phyloP scores from a whole-genome alignment of 306 rosid genomes.

The Lathyrus tuberosus region DNA sequence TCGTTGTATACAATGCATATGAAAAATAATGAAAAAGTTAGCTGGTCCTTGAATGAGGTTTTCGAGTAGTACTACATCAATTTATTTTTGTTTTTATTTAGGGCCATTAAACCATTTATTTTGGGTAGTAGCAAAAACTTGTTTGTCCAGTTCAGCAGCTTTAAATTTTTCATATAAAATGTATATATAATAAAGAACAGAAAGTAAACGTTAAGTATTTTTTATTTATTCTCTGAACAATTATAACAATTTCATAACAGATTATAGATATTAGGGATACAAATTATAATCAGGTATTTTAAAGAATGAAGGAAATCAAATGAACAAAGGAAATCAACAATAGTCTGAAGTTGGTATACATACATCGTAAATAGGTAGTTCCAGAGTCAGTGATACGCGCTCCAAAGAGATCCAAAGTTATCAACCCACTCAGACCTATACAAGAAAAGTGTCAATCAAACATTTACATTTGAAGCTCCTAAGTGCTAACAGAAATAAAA shows the following conservation, averaged over 20 bases:
- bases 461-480: conserved; percentile 11
- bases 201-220: neutral
- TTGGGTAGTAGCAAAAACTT: neutral
- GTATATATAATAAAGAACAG: conserved; percentile 7
- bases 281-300: neutral
- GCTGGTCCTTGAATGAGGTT: conserved; percentile 17
- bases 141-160: conserved; percentile 21
- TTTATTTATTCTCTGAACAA: conserved; percentile 9
- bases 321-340: conserved; percentile 6
- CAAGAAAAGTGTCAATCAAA: conserved; percentile 27
- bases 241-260: conserved; percentile 21
- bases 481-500: neutral
- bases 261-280: neutral
- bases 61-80: conserved; percentile 12
- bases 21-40: neutral
- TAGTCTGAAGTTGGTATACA: conserved; percentile 39
- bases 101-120: neutral
- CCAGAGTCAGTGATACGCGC: conserved; percentile 89
- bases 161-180: neutral
- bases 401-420: conserved; percentile 91
- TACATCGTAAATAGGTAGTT: conserved; percentile 71
- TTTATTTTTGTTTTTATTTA: conserved; percentile 4
- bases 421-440: conserved; percentile 80
- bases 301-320: neutral
- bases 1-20: neutral